These are phyloP conservation scores for Stephanodiscus triporus DNA, from an alignment of 108 stramenopile species.

Conservation along the genomic window DNA sequence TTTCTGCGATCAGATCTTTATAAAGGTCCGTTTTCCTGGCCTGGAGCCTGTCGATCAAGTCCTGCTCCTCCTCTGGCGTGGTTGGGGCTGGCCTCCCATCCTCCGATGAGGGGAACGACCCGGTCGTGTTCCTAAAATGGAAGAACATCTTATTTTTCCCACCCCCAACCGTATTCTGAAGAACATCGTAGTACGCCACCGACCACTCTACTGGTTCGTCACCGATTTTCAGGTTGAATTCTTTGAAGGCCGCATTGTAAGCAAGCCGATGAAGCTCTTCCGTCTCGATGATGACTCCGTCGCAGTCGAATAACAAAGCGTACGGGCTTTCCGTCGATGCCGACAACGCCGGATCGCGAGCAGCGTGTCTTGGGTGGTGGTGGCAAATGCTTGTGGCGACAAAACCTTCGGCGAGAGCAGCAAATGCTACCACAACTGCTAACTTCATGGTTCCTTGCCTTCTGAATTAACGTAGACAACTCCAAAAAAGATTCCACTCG, in stretches of 20 bases:
- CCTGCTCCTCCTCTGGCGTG: conserved; percentile 64
- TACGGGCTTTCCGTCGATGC: conserved; percentile 28
- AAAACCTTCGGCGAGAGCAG: conserved; percentile 14
- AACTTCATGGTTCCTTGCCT: not conserved
- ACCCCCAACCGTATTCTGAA: conserved; percentile 92
- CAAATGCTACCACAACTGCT: not conserved
- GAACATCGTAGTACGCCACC: conserved; percentile 80
- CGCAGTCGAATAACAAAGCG: conserved; percentile 91
- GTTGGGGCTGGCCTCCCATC: conserved; percentile 57
- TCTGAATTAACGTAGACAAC: no score
- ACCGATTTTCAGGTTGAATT: conserved; percentile 61
- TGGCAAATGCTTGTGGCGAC: not conserved
- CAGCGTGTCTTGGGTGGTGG: conserved; percentile 1
- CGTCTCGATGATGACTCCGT: conserved; percentile 93
- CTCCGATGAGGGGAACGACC: conserved; percentile 58
- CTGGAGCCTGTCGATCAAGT: conserved; percentile 82
- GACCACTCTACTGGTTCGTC: conserved; percentile 82
- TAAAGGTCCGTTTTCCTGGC: conserved; percentile 86
- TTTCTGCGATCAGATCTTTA: conserved; percentile 71
- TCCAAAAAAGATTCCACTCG: no score
- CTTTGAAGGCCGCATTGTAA: conserved; percentile 87
- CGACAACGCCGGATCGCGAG: not conserved
- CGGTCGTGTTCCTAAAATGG: conserved; percentile 73
- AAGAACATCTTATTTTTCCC: conserved; percentile 91
- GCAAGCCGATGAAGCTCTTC: conserved; percentile 91